Evolutionary conservation across 495 filamentous ascomycete genomes (phyloP).

Genomic region (Xylaria palmicola): DNA sequence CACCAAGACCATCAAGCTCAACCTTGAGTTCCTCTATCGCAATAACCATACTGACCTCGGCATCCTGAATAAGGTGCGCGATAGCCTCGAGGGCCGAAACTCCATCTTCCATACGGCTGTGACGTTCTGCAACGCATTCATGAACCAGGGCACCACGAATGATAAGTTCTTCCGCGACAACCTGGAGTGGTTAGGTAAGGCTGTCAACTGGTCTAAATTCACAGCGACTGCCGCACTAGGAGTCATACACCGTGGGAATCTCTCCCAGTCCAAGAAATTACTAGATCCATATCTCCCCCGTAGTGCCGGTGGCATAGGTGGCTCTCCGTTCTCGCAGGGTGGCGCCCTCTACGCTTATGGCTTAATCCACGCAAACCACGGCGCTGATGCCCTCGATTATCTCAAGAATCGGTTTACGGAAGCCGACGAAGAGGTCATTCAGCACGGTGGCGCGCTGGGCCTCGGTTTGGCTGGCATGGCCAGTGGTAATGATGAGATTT

Average conservation of each 20-base stretch:
- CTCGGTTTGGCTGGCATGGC: conserved; percentile 98
- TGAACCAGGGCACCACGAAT: conserved; percentile 98
- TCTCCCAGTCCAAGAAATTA: conserved; percentile 88
- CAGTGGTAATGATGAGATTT: conserved; percentile 84
- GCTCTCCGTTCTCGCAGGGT: conserved; percentile 92
- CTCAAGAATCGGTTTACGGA: conserved; percentile 83
- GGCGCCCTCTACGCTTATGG: conserved; percentile 94
- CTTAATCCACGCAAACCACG: conserved; percentile 97
- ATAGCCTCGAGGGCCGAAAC: conserved; percentile 91
- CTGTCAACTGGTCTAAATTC: conserved; percentile 99
- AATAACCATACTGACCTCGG: conserved; percentile 80
- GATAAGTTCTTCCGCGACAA: conserved; percentile 98
- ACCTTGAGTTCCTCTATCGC: conserved; percentile 92
- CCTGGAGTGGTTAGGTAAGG: conserved; percentile 96
- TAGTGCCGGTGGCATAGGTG: conserved; percentile 62
- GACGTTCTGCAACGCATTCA: conserved; percentile 97
- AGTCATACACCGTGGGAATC: conserved; percentile 93
- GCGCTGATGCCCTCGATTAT: conserved; percentile 85
- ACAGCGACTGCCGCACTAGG: conserved; percentile 95
- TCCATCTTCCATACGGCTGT: conserved; percentile 98
- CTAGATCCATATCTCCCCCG: conserved; percentile 92
- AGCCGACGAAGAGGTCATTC: conserved; percentile 89
- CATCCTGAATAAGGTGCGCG: conserved; percentile 92
- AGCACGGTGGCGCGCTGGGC: conserved; percentile 93
- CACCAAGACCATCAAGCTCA: conserved; percentile 87